Percentiles rank a stretch among this genome's conserved stretches.
phyloP scores from a whole-genome alignment of 1,139 yeast species.

The Saccharomyces pastorianus region DNA sequence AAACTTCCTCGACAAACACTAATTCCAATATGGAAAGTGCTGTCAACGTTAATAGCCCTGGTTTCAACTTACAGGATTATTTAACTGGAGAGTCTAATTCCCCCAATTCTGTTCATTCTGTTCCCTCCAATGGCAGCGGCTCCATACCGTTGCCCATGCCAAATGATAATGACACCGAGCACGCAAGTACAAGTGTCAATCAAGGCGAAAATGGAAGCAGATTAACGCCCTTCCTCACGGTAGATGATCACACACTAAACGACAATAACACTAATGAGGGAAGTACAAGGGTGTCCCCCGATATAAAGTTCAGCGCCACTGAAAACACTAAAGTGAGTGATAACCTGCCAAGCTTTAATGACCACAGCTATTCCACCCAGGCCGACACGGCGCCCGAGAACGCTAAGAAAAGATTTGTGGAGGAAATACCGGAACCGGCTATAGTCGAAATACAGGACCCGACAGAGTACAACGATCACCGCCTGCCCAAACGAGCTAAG shows the following conservation, averaged over 20 bases:
- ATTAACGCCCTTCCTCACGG: not conserved
- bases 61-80: slow-evolving; percentile 13
- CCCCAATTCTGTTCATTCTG: not conserved
- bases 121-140: not conserved
- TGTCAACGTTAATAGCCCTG: slow-evolving; percentile 1
- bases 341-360: not conserved
- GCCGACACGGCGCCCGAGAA: not conserved
- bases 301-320: not conserved
- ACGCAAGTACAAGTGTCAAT: not conserved
- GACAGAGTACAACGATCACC: not conserved
- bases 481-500: not conserved
- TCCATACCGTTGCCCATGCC: slow-evolving; percentile 1
- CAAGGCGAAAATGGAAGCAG: slow-evolving; percentile 6
- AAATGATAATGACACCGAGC: not conserved
- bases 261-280: not conserved
- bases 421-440: slow-evolving; percentile 1
- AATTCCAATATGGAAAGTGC: not conserved
- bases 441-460: not conserved
- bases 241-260: not conserved
- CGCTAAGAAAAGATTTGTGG: not conserved
- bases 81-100: slow-evolving; percentile 5
- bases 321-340: not conserved
- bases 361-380: not conserved
- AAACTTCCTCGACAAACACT: not conserved
- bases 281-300: not conserved